phyloP scores from a whole-genome alignment of 306 rosid genomes.

The Echinosophora koreensis region DNA sequence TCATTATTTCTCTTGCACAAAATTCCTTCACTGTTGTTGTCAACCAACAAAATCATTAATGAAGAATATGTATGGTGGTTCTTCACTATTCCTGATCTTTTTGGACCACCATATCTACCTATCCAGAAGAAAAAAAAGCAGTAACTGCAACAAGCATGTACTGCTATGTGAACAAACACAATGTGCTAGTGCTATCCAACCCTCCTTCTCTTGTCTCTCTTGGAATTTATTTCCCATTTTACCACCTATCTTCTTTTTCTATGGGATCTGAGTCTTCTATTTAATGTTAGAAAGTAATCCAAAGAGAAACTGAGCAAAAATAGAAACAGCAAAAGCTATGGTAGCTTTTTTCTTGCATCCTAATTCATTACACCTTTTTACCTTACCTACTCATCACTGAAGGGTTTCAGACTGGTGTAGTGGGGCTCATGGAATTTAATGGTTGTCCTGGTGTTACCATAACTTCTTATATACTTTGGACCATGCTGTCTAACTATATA shows the following conservation, averaged over 20 bases:
- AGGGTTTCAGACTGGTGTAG: conserved; percentile 21
- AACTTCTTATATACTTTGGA: conserved; percentile 41
- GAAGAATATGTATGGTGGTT: conserved; percentile 35
- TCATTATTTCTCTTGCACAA: conserved; percentile 13
- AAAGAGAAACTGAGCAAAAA: conserved; percentile 25
- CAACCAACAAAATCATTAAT: conserved; percentile 43
- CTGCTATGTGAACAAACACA: conserved; percentile 14
- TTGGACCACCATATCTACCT: conserved; percentile 35
- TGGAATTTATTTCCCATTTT: conserved; percentile 38
- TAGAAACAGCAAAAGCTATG: conserved; percentile 18
- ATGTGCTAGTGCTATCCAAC: conserved; percentile 43
- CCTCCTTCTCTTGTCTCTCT: conserved; percentile 30
- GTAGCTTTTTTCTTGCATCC: conserved; percentile 38
- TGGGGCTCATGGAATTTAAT: conserved; percentile 51
- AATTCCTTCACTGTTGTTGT: conserved; percentile 35
- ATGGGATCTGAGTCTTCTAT: conserved; percentile 28
- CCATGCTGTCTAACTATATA: conserved; percentile 41
- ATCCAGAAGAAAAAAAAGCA: conserved; percentile 3
- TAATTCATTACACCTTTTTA: conserved; percentile 6
- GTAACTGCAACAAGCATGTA: conserved; percentile 49
- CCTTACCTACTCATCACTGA: conserved; percentile 8
- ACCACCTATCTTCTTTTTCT: conserved; percentile 24
- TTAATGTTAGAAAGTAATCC: conserved; percentile 34
- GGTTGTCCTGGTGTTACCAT: conserved; percentile 40
- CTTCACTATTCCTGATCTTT: conserved; percentile 39